A percentile compares a stretch with the other conserved stretches of the same genome.
Evolutionary conservation across 2,329 filamentous ascomycete species (phyloP).

Genomic region (Hypoxylon sp.): DNA sequence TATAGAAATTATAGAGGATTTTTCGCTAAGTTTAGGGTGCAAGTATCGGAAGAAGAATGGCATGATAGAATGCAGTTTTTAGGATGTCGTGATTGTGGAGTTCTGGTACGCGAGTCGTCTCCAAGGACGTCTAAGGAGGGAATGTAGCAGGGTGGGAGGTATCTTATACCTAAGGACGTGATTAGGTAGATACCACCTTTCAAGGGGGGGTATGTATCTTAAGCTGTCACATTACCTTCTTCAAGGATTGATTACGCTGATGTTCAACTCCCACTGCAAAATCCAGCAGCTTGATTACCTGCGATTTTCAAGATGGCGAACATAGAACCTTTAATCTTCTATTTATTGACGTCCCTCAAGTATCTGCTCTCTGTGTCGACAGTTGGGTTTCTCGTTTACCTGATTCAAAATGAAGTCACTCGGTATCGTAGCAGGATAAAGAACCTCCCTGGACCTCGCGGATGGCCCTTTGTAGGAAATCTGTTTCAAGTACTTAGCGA

Average conservation of each 20-base stretch:
- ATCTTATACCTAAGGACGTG: neutral
- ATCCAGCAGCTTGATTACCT: neutral
- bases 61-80: conserved; percentile 5
- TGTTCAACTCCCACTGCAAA: neutral
- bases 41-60: conserved; percentile 6
- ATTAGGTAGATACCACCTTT: conserved; percentile 25
- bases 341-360: neutral
- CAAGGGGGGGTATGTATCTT: conserved; percentile 24
- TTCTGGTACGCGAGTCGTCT: conserved; percentile 11
- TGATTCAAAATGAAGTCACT: conserved; percentile 38
- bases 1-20: neutral
- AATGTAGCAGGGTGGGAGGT: neutral
- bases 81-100: conserved; percentile 36
- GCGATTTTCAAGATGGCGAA: conserved; percentile 17
- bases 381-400: conserved; percentile 28
- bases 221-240: conserved; percentile 4
- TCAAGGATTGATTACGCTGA: neutral
- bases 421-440: conserved; percentile 40
- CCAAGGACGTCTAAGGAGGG: conserved; percentile 2
- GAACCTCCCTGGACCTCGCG: conserved; percentile 39
- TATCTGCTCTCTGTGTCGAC: conserved; percentile 8
- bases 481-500: conserved; percentile 35
- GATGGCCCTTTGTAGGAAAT: conserved; percentile 43
- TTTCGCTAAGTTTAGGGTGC: neutral
- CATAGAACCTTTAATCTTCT: conserved; percentile 3